These are phyloP conservation scores for Termitomyces sp. DNA, from an alignment of 1,284 basidiomycete genomes.

Conservation along the genomic window DNA sequence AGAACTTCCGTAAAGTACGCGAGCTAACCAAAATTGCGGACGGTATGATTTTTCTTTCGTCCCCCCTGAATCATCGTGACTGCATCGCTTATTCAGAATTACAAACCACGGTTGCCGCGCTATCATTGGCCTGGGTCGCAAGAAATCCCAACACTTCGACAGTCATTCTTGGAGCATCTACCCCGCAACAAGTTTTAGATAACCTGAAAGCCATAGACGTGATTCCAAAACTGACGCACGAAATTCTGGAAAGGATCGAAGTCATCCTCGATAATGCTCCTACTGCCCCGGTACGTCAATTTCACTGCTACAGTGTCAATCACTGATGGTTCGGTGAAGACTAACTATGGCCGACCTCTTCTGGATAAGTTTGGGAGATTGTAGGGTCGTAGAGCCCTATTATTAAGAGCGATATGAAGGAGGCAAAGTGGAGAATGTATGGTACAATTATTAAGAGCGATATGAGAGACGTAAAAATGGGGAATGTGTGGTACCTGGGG, in stretches of 20 bases:
- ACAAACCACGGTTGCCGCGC: neutral
- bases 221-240: neutral
- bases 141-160: neutral
- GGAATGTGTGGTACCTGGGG: neutral
- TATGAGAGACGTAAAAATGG: neutral
- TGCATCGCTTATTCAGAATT: neutral
- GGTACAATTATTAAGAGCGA: too few relatives aligned
- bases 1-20: neutral
- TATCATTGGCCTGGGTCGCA: neutral
- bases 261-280: neutral
- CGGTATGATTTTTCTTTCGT: too few relatives aligned
- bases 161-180: neutral
- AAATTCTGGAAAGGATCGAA: neutral
- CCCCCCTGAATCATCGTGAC: neutral
- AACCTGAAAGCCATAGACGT: neutral
- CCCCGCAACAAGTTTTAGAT: neutral
- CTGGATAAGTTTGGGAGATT: neutral
- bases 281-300: neutral
- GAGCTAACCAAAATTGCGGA: neutral
- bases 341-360: neutral
- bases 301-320: neutral
- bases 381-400: neutral
- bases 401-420: too few relatives aligned
- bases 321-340: neutral
- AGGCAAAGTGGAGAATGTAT: neutral